Evolutionary conservation across 2,329 filamentous ascomycete genomes (phyloP).

Genomic region (Ceratocystis destructans): DNA sequence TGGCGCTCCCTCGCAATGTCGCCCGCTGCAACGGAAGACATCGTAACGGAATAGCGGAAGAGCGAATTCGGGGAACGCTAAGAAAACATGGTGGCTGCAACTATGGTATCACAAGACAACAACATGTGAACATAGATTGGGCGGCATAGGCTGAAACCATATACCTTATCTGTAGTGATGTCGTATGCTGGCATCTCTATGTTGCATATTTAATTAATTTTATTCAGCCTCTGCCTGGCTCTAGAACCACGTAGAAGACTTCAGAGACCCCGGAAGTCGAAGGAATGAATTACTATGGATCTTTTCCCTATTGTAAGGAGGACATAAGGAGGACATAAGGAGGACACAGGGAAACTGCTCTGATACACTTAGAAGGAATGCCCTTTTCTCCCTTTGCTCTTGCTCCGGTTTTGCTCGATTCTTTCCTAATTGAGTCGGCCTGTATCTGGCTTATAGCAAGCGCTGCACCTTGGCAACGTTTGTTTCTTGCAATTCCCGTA

Average conservation of each 20-base stretch:
- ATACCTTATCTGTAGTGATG: too few species aligned
- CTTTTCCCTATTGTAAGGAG: neutral
- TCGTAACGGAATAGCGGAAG: conserved; percentile 2
- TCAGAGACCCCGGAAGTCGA: neutral
- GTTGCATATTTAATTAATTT: neutral
- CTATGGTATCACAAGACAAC: neutral
- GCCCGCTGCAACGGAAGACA: neutral
- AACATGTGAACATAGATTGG: too few species aligned
- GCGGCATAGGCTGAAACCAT: too few species aligned
- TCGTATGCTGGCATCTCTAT: too few species aligned
- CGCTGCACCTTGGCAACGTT: neutral
- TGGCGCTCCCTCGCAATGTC: neutral
- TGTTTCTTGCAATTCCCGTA: neutral
- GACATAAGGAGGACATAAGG: neutral
- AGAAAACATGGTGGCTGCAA: neutral
- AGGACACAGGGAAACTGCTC: neutral
- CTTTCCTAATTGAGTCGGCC: neutral
- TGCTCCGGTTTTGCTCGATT: conserved; percentile 10
- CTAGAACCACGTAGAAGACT: neutral
- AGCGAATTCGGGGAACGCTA: neutral
- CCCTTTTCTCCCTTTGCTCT: neutral
- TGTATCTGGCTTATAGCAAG: neutral
- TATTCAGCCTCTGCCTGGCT: neutral
- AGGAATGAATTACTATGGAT: conserved; percentile 8
- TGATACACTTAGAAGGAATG: neutral